Evolutionary conservation across 257 asterid genomes (phyloP).

Genomic region (Coffea eugenioides): DNA sequence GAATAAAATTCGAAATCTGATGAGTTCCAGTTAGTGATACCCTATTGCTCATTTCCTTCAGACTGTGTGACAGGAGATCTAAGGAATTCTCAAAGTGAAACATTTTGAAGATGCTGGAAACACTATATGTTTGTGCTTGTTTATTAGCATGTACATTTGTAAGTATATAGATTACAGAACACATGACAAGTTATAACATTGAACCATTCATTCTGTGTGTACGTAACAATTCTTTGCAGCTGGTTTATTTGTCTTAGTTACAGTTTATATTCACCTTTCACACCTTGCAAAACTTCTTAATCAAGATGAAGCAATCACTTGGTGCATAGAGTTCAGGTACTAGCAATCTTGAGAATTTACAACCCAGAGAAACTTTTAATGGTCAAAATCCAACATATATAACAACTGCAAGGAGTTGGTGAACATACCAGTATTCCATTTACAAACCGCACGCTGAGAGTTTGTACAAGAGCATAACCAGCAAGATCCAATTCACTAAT

Average conservation of each 20-base stretch:
- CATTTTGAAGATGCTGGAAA: background rate
- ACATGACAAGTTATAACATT: no score
- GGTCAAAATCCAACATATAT: background rate
- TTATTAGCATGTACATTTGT: no score
- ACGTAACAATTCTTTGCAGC: no score
- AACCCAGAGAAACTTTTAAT: background rate
- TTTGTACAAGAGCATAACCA: constrained; percentile 74
- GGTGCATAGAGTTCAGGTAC: background rate
- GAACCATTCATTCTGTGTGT: no score
- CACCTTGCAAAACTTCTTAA: background rate
- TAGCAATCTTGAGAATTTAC: no score
- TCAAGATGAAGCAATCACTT: background rate
- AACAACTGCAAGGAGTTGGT: background rate
- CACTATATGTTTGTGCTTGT: no score
- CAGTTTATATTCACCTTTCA: background rate
- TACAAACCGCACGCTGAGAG: constrained; percentile 65
- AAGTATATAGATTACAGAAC: no score
- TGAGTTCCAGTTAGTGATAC: background rate
- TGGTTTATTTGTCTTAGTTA: no score
- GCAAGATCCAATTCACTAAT: constrained; percentile 60
- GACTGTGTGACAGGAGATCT: background rate
- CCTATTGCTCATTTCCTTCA: background rate
- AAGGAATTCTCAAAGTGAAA: background rate
- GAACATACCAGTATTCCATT: constrained; percentile 66
- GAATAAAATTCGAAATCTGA: no score